Percentiles rank a stretch among this genome's conserved stretches.
These are phyloP conservation scores for Xylaria sp. DNA, from an alignment of 2,329 filamentous ascomycete species.

Conservation along the genomic window DNA sequence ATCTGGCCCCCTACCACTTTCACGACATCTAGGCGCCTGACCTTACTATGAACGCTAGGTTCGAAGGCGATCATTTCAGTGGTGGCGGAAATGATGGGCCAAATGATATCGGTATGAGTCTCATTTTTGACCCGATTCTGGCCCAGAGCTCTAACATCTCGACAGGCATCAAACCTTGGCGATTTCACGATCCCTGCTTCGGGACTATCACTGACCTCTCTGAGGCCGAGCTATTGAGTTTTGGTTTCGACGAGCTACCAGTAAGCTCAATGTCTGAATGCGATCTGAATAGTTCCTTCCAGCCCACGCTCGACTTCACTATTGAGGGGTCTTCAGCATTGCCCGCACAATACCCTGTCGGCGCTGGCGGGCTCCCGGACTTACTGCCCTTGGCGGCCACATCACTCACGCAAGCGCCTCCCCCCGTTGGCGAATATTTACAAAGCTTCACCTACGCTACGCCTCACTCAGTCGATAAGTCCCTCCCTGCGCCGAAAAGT, in stretches of 20 bases:
- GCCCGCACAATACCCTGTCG: no score
- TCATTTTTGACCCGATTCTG: neutral
- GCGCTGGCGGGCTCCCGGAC: no score
- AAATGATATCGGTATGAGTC: neutral
- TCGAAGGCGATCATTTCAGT: neutral
- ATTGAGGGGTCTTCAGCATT: neutral
- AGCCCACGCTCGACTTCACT: no score
- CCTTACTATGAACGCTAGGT: neutral
- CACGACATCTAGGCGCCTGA: neutral
- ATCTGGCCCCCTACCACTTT: neutral
- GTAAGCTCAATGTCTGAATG: neutral
- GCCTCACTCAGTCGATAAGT: neutral
- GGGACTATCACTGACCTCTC: neutral
- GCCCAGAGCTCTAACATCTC: neutral
- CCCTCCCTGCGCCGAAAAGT: neutral
- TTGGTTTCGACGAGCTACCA: neutral
- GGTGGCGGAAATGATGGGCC: neutral
- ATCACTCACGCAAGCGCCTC: neutral
- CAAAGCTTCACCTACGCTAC: neutral
- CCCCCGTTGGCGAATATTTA: no score
- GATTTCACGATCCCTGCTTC: neutral
- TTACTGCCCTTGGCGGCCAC: neutral
- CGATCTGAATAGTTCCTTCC: neutral
- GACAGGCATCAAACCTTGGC: neutral
- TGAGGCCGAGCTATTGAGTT: neutral